Percentiles rank a stretch among this genome's conserved stretches.
These are phyloP conservation scores for Flaveria bidentis DNA, from an alignment of 129 eudicot genomes.

Conservation along the genomic window DNA sequence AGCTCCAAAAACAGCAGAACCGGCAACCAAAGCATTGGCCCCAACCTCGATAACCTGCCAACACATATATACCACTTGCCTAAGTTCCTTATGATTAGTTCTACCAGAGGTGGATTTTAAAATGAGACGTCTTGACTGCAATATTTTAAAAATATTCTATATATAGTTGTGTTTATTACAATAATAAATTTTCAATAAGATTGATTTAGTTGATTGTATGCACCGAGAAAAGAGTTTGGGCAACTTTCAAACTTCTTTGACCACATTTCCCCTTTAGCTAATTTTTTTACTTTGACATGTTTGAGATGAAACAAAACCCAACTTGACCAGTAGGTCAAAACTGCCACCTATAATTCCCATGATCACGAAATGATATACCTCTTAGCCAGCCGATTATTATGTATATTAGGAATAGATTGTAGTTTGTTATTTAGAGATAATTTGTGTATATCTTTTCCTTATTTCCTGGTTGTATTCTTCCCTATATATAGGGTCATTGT, in stretches of 20 bases:
- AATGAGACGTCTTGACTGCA: neutral
- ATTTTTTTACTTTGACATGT: neutral
- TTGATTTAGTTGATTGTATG: too few species aligned
- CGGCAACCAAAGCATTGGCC: slow-evolving; percentile 97
- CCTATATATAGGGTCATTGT: too few species aligned
- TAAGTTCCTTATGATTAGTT: neutral
- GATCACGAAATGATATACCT: slow-evolving; percentile 41
- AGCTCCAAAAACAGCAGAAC: slow-evolving; percentile 99
- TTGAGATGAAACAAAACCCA: too few species aligned
- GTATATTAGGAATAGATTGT: too few species aligned
- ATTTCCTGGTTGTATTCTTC: too few species aligned
- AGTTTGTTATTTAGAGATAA: too few species aligned
- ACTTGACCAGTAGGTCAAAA: neutral
- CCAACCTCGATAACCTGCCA: slow-evolving; percentile 97
- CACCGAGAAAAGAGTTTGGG: too few species aligned
- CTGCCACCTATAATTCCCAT: neutral
- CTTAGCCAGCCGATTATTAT: too few species aligned
- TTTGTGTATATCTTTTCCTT: too few species aligned
- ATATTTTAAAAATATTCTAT: neutral
- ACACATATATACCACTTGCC: neutral
- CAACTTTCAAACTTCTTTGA: too few species aligned
- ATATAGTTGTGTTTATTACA: neutral
- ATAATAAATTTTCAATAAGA: neutral
- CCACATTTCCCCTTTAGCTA: neutral
- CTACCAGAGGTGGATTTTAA: neutral